phyloP scores from a whole-genome alignment of 1,284 basidiomycete species.

The Cerrena zonata region DNA sequence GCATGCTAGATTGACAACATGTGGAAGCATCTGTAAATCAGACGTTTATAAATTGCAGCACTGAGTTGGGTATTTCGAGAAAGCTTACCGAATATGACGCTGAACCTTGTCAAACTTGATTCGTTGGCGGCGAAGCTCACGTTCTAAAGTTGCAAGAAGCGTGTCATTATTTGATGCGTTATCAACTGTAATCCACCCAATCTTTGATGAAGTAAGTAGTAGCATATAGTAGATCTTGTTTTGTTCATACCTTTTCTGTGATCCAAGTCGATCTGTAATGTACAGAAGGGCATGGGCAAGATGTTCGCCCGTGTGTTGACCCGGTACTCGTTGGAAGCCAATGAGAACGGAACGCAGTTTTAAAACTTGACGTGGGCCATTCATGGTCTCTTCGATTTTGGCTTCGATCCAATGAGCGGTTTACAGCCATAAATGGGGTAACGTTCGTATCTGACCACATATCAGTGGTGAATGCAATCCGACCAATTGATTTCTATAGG shows the following conservation, averaged over 20 bases:
- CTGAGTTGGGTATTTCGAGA: conserved; percentile 3
- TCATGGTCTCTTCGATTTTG: too few species aligned
- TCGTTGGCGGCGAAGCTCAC: conserved; percentile 10
- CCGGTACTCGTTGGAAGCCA: conserved; percentile 28
- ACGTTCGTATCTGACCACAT: conserved; percentile 30
- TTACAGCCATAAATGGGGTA: conserved; percentile 31
- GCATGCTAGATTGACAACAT: conserved; percentile 35
- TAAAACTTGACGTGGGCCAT: neutral
- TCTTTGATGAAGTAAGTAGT: conserved; percentile 12
- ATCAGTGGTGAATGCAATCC: conserved; percentile 30
- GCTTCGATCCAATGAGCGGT: conserved; percentile 29
- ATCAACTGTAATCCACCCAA: conserved; percentile 30
- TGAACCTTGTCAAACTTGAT: conserved; percentile 1
- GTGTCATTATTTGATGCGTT: conserved; percentile 33
- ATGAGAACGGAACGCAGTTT: conserved; percentile 24
- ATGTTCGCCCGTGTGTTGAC: conserved; percentile 28
- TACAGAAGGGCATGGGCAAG: conserved; percentile 24
- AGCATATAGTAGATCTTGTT: neutral
- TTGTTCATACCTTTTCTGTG: conserved; percentile 3
- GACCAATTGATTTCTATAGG: conserved; percentile 25
- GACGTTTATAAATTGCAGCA: neutral
- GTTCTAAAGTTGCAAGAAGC: conserved; percentile 28
- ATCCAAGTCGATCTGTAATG: conserved; percentile 21
- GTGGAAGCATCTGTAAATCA: conserved; percentile 30
- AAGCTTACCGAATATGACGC: conserved; percentile 3